Evolutionary conservation across 1,284 basidiomycete genomes (phyloP).

Genomic region (Paramarasmius palmivorus): DNA sequence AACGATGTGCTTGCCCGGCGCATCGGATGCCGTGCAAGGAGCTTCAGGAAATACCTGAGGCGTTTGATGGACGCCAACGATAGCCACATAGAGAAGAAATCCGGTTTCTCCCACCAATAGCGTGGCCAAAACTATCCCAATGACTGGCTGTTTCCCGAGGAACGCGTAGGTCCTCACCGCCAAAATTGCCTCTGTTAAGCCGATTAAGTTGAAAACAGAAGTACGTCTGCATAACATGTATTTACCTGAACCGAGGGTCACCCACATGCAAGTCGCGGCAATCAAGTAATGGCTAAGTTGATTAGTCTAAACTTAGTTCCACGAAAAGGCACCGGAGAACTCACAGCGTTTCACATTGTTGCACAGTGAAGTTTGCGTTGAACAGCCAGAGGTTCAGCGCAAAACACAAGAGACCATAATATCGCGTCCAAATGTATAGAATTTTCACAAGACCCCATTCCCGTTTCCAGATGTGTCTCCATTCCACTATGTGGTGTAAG

Average conservation of each 20-base stretch:
- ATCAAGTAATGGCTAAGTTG: not conserved
- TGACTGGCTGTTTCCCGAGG: not conserved
- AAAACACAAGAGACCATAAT: conserved; percentile 1
- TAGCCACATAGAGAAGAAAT: not conserved
- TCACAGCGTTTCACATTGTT: conserved; percentile 1
- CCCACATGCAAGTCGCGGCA: conserved; percentile 2
- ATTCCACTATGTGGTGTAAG: not conserved
- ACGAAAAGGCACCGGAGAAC: not conserved
- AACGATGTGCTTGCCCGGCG: not conserved
- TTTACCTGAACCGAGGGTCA: conserved; percentile 3
- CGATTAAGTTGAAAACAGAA: too few relatives aligned
- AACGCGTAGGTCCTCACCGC: conserved; percentile 2
- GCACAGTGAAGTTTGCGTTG: not conserved
- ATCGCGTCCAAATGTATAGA: not conserved
- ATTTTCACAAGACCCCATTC: not conserved
- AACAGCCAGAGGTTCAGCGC: conserved; percentile 2
- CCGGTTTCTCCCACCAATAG: not conserved
- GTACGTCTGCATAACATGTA: too few relatives aligned
- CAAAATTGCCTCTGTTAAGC: conserved; percentile 1
- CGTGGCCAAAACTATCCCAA: not conserved
- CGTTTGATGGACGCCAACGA: not conserved
- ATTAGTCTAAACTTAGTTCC: too few relatives aligned
- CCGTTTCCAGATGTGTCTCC: conserved; percentile 1
- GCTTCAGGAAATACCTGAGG: not conserved
- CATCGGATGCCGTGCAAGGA: conserved; percentile 2